Conservation (phyloP, 495 filamentous ascomycete species). For the Immersiella caudata region DNA sequence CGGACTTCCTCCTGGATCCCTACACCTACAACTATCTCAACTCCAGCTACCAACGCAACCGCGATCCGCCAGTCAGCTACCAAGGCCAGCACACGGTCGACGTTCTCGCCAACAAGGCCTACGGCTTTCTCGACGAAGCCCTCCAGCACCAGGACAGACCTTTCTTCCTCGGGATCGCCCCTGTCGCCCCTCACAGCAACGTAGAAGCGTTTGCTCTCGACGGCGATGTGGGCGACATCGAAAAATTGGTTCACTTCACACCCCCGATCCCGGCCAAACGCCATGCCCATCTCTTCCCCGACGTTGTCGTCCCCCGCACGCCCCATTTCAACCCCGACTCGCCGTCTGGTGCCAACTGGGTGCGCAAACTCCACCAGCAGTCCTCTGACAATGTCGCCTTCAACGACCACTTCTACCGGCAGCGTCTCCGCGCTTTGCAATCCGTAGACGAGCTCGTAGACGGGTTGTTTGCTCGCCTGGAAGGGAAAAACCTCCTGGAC, state of each 20-base stretch:
- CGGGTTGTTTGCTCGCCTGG: slow-evolving; percentile 54
- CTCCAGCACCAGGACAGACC: slow-evolving; percentile 48
- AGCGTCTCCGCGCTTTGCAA: slow-evolving; percentile 65
- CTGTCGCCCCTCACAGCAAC: slow-evolving; percentile 69
- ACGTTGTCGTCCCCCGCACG: slow-evolving; percentile 53
- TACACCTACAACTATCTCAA: slow-evolving; percentile 74
- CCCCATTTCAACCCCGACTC: slow-evolving; percentile 57
- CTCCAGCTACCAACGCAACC: slow-evolving; percentile 65
- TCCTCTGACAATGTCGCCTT: slow-evolving; percentile 60
- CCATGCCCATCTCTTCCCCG: slow-evolving; percentile 53
- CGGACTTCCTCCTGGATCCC: slow-evolving; percentile 72
- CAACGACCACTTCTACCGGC: slow-evolving; percentile 69
- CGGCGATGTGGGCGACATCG: slow-evolving; percentile 20
- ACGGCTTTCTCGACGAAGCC: slow-evolving; percentile 66
- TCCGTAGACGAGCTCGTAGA: slow-evolving; percentile 73
- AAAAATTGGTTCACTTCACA: slow-evolving; percentile 40
- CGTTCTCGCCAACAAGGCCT: slow-evolving; percentile 63
- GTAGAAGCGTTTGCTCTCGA: slow-evolving; percentile 24
- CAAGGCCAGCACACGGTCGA: slow-evolving; percentile 63
- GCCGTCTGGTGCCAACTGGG: slow-evolving; percentile 65
- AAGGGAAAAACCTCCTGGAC: slow-evolving; percentile 56
- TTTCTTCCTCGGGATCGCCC: slow-evolving; percentile 70
- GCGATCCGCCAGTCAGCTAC: slow-evolving; percentile 59
- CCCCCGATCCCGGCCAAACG: slow-evolving; percentile 55
- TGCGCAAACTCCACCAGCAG: slow-evolving; percentile 56